Base-by-base conservation (phyloP, 768 basidiomycete species). In the Rossbeevera mucosa region DNA sequence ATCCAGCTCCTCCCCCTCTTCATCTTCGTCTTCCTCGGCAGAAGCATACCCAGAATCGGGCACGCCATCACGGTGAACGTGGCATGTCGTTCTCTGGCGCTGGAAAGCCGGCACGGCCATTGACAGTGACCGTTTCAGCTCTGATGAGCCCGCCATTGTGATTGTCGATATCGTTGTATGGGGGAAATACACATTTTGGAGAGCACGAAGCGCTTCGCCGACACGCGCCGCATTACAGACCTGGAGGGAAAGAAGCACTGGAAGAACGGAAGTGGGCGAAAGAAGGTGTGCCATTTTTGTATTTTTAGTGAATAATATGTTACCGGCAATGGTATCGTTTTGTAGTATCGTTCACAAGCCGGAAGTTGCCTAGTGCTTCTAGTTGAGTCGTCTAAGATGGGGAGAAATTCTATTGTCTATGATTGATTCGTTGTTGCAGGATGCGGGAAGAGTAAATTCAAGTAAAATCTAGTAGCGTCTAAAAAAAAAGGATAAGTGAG, bases 21-120 rank as follows among this genome's bases (percentile, higher is more conserved):
- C 59, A 2, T 63, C 50, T 31, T 78, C 79, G 0, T 83, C 81
- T 45, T 81, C 83, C 47, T 83, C 83, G 22, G 82, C 85, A 36
- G 86, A 87, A 5, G 85, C 88, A 57, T 90, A 90, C 30, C 88
- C 88, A 11, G 87, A 89, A 67, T 91, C 87, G 1, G 82, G 82
- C 3, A 80, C 74, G 16, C 70, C 70, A 8, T 63, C 67, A 47
- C 77, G 75, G 51, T 75, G 74, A 22, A 73, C 65, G 48, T 63
- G 55, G 28, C 42, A 50, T 9, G 25, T 50, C 13, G 40, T 53
- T 48, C 50, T 63, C 25, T 64, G 57, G 60, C 66, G 48, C 59
- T 63, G 46, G 63, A 70, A 31, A 68, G 55, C 24, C 59, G 50
- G 46, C 5, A 66, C 50, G 24, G 52, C 50, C 1, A 45, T 33